Evolutionary conservation across 2,329 filamentous ascomycete genomes (phyloP).

Genomic region (Trichoderma oligosporum): DNA sequence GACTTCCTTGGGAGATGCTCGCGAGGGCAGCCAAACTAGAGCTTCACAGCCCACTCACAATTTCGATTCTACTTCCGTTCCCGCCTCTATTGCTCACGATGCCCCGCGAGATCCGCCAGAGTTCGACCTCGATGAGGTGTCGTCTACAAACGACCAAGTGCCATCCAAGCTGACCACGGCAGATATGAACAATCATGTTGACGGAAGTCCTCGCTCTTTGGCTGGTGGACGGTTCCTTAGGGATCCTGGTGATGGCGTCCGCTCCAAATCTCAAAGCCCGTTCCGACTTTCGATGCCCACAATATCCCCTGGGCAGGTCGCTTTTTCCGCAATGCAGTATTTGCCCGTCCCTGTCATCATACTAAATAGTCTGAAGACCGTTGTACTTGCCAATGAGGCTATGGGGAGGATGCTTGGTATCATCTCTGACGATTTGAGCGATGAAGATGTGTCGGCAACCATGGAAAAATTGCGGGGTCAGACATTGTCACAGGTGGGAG

Average conservation of each 20-base stretch:
- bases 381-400: constrained; percentile 71
- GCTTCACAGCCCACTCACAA: constrained; percentile 20
- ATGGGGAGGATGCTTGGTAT: constrained; percentile 67
- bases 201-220: constrained; percentile 28
- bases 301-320: constrained; percentile 51
- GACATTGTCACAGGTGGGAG: constrained; percentile 64
- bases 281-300: constrained; percentile 44
- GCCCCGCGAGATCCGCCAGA: constrained; percentile 20
- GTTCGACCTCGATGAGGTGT: constrained; percentile 19
- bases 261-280: constrained; percentile 38
- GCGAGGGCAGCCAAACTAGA: constrained; percentile 30
- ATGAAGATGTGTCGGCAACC: constrained; percentile 42
- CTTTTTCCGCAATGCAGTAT: constrained; percentile 68
- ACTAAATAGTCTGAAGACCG: constrained; percentile 63
- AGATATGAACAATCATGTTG: constrained; percentile 18
- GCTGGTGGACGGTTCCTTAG: constrained; percentile 35
- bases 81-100: constrained; percentile 26
- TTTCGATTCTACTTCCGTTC: constrained; percentile 2
- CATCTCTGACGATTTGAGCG: constrained; percentile 39
- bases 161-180: background rate
- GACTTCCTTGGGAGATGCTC: constrained; percentile 31
- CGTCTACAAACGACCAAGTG: constrained; percentile 20
- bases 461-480: constrained; percentile 62
- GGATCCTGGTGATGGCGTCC: constrained; percentile 27
- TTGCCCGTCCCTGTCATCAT: constrained; percentile 69